Conservation (phyloP, 2,329 filamentous ascomycete species). For the Arthrocladium fulminans region DNA sequence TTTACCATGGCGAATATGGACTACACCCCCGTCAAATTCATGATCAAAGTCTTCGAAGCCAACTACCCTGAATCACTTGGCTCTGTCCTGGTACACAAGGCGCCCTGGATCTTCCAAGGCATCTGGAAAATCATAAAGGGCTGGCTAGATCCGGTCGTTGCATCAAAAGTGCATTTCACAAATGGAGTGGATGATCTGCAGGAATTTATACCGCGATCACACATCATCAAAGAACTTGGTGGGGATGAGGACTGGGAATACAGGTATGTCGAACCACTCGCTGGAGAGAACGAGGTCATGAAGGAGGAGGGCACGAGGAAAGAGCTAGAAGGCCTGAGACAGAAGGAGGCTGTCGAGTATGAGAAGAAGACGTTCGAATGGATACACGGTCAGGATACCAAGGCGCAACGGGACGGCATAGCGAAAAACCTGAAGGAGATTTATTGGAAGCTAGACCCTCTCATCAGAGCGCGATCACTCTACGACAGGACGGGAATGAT, state of each 20-base stretch:
- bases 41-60: conserved; percentile 98
- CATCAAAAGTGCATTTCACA: conserved; percentile 25
- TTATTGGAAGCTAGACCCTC: conserved; percentile 88
- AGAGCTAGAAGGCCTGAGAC: conserved; percentile 54
- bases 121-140: conserved; percentile 93
- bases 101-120: conserved; percentile 97
- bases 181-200: conserved; percentile 63
- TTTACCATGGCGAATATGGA: conserved; percentile 98
- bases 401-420: conserved; percentile 51
- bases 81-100: conserved; percentile 84
- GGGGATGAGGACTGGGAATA: conserved; percentile 82
- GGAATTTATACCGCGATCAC: conserved; percentile 60
- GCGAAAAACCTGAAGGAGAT: conserved; percentile 58
- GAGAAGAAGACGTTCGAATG: conserved; percentile 68
- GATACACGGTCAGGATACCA: conserved; percentile 49
- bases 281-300: conserved; percentile 69
- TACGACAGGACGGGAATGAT: conserved; percentile 78
- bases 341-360: conserved; percentile 59
- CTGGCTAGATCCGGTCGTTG: conserved; percentile 70
- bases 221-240: conserved; percentile 74
- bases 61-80: conserved; percentile 95
- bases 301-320: conserved; percentile 58
- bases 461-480: conserved; percentile 68
- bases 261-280: conserved; percentile 64
- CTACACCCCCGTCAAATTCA: conserved; percentile 93